Conservation (phyloP, 139 green algal species). For the Picocystis salinarum region DNA sequence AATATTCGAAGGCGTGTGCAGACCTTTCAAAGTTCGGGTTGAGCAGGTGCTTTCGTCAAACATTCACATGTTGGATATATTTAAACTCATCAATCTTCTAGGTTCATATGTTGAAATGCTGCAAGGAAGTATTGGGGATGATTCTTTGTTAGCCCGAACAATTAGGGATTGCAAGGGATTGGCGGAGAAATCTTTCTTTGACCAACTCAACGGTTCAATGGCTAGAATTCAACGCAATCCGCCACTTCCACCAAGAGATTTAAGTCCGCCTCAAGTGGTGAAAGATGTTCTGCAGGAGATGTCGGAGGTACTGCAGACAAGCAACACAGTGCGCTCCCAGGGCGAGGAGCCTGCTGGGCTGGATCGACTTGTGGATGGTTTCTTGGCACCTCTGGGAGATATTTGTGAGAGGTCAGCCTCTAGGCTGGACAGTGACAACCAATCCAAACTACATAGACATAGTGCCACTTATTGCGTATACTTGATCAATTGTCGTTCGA, state of each 20-base stretch:
- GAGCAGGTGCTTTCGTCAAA: slow-evolving; percentile 65
- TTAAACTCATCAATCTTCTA: slow-evolving; percentile 57
- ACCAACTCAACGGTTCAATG: not conserved
- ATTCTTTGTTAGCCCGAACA: slow-evolving; percentile 16
- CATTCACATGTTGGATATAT: slow-evolving; percentile 50
- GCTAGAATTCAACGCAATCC: not conserved
- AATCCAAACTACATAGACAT: no score
- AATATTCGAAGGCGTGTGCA: slow-evolving; percentile 84
- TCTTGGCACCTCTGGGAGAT: no score
- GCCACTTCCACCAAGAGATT: not conserved
- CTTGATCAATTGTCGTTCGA: no score
- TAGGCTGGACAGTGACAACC: no score
- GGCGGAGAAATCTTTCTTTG: not conserved
- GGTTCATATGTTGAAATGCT: slow-evolving; percentile 53
- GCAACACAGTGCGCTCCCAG: no score
- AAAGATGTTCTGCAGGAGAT: no score
- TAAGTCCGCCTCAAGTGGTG: not conserved
- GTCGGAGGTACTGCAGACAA: no score
- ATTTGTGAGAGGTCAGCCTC: no score
- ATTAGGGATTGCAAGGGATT: slow-evolving; percentile 13
- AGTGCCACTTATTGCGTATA: no score
- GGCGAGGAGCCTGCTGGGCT: no score
- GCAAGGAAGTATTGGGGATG: slow-evolving; percentile 15
- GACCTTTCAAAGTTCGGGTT: slow-evolving; percentile 67
- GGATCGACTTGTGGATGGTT: no score